These are phyloP conservation scores for Sclerotinia spermophila DNA, from an alignment of 2,329 filamentous ascomycete species.

Conservation along the genomic window DNA sequence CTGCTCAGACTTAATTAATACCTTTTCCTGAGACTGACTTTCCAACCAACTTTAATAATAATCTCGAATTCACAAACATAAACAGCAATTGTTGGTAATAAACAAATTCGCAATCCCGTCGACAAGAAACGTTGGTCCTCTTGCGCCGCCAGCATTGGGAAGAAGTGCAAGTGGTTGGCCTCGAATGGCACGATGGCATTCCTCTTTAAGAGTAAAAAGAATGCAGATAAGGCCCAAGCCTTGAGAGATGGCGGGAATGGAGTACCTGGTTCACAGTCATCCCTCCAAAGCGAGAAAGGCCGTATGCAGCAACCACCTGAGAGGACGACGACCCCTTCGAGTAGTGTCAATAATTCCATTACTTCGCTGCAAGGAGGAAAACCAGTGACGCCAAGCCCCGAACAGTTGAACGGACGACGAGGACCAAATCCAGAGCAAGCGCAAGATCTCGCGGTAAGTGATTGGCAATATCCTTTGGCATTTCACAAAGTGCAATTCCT, in stretches of 20 bases:
- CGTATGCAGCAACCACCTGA: constrained; percentile 43
- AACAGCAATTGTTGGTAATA: constrained; percentile 1
- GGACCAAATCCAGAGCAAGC: constrained; percentile 37
- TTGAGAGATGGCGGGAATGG: constrained; percentile 30
- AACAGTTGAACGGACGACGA: constrained; percentile 57
- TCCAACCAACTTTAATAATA: constrained; percentile 6
- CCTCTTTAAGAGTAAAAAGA: constrained; percentile 79
- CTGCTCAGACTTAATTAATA: constrained; percentile 14
- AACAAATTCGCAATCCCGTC: background rate
- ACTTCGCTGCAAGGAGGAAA: constrained; percentile 58
- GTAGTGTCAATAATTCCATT: constrained; percentile 48
- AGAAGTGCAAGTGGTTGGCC: constrained; percentile 29
- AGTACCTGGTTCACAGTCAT: constrained; percentile 41
- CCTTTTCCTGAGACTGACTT: constrained; percentile 9
- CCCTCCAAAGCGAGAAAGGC: constrained; percentile 47
- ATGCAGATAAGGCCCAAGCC: constrained; percentile 58
- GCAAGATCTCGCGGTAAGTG: constrained; percentile 42
- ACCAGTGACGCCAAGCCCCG: constrained; percentile 35
- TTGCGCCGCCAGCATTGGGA: constrained; percentile 14
- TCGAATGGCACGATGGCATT: constrained; percentile 62
- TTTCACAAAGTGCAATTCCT: constrained; percentile 10
- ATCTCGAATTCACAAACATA: constrained; percentile 8
- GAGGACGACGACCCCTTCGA: constrained; percentile 61
- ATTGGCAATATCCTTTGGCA: background rate
- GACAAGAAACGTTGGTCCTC: background rate